Evolutionary conservation across 2,329 filamentous ascomycete genomes (phyloP).

Genomic region (Calycina marina): DNA sequence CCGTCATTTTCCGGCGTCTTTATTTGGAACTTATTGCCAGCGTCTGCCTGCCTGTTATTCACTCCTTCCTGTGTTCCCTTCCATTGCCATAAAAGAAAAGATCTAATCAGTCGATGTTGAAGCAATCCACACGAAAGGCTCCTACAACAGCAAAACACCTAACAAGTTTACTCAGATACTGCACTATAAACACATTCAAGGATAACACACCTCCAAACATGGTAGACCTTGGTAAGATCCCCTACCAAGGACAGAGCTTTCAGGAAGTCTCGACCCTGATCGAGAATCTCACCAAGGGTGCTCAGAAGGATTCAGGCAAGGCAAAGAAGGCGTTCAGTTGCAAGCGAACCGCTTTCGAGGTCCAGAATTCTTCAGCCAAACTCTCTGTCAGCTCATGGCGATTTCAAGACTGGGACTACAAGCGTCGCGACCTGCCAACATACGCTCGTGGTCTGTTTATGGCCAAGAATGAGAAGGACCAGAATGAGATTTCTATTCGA

Average conservation of each 20-base stretch:
- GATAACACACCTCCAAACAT: conserved; percentile 29
- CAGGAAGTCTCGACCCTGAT: conserved; percentile 39
- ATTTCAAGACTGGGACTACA: conserved; percentile 93
- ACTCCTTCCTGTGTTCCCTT: too few species aligned
- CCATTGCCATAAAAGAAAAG: too few species aligned
- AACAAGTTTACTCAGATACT: too few species aligned
- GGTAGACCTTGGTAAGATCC: conserved; percentile 36
- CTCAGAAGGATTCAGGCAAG: conserved; percentile 48
- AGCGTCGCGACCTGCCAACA: conserved; percentile 69
- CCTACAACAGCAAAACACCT: too few species aligned
- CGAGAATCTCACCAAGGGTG: conserved; percentile 41
- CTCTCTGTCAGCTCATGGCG: conserved; percentile 80
- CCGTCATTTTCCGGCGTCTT: too few species aligned
- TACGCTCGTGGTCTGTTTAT: conserved; percentile 93
- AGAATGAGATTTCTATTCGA: conserved; percentile 66
- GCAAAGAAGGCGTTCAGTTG: conserved; percentile 52
- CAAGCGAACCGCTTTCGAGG: conserved; percentile 65
- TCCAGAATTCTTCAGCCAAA: conserved; percentile 45
- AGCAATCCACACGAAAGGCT: too few species aligned
- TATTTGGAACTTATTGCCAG: too few species aligned
- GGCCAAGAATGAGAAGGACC: conserved; percentile 47
- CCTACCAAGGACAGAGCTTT: conserved; percentile 54
- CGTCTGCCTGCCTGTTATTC: too few species aligned
- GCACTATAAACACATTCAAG: too few species aligned
- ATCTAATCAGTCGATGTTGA: too few species aligned